These are phyloP conservation scores for Psilocybe cyanescens DNA, from an alignment of 768 basidiomycete genomes.

Conservation along the genomic window DNA sequence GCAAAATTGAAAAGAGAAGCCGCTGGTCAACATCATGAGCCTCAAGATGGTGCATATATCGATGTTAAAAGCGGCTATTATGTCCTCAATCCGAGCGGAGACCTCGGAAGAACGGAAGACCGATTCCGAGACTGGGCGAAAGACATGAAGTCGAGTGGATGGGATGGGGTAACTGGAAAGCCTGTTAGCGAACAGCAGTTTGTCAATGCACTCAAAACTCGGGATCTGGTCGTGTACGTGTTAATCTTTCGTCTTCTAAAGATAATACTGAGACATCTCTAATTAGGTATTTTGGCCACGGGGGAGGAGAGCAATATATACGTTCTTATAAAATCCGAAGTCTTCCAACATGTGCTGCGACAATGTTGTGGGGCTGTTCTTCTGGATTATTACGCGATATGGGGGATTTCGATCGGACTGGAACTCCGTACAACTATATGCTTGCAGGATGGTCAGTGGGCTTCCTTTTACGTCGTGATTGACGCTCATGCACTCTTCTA, in stretches of 20 bases:
- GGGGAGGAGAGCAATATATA: constrained; percentile 93
- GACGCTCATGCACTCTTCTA: constrained; percentile 29
- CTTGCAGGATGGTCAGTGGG: constrained; percentile 89
- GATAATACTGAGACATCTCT: constrained; percentile 4
- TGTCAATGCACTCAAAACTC: constrained; percentile 64
- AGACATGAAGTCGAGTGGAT: constrained; percentile 73
- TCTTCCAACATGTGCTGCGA: constrained; percentile 84
- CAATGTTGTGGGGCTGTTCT: constrained; percentile 99
- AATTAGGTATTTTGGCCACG: constrained; percentile 93
- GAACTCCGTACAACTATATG: constrained; percentile 96
- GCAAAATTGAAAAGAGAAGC: constrained; percentile 45
- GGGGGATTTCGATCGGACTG: constrained; percentile 92
- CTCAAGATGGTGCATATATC: constrained; percentile 53
- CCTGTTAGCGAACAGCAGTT: constrained; percentile 87
- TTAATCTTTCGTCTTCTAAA: neutral
- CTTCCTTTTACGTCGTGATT: neutral
- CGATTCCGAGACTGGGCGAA: constrained; percentile 81
- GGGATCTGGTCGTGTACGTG: constrained; percentile 91
- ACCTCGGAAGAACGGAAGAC: constrained; percentile 81
- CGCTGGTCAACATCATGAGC: constrained; percentile 20
- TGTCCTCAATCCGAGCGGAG: constrained; percentile 91
- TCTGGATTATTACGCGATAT: constrained; percentile 87
- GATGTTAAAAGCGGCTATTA: constrained; percentile 77
- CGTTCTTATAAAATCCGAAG: constrained; percentile 85
- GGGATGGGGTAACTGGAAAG: constrained; percentile 81